Evolutionary conservation across 2,329 filamentous ascomycete genomes (phyloP), one percentile per base, ranked within the genome.

Genomic region (Fusarium falciforme): DNA sequence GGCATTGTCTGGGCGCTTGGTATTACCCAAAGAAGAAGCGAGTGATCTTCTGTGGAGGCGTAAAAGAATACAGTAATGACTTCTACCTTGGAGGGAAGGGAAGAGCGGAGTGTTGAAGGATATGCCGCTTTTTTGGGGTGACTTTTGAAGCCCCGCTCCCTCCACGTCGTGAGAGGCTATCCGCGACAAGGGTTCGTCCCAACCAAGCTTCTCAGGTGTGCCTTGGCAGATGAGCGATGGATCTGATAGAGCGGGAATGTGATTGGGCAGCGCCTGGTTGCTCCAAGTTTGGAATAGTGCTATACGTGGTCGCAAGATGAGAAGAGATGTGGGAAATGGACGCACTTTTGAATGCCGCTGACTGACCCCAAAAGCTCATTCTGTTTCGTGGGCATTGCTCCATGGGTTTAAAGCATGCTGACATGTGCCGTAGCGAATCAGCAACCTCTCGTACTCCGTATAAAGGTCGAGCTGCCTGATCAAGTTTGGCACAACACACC

Each of bases 1-100:
- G 87, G 86, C 87, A 89, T 88, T n/a, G 27, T 31, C 3, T 40
- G 4, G n/a, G 69, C 77, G 77, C 74, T 38, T 17, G 61, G 68
- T 78, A 55, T 73, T 62, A 58, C 77, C 77, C 4, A 68, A 77
- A 65, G 22, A 5, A 74, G 74, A 67, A 76, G 20, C 33, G n/a
- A 63, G 63, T 49, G 60, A 38, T 47, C 42, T 22, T 14, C 25
- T 54, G 58, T 58, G 42, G 62, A 65, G n/a, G 62, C n/a, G 58
- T 42, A 47, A 54, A 31, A 52, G 40, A 52, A 29, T 29, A 25
- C 44, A 52, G 22, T 47, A 17, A 54, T 31, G 47, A 22, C 25
- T 31, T 52, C 3, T 25, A 7, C 6, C 10, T 33, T 54, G 17
- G 27, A 54, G 49, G 27, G 29, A 54, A 33, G n/a, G 25, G 27